These are phyloP conservation scores for Henckelia pumila DNA, from an alignment of 257 asterid genomes.

Conservation along the genomic window DNA sequence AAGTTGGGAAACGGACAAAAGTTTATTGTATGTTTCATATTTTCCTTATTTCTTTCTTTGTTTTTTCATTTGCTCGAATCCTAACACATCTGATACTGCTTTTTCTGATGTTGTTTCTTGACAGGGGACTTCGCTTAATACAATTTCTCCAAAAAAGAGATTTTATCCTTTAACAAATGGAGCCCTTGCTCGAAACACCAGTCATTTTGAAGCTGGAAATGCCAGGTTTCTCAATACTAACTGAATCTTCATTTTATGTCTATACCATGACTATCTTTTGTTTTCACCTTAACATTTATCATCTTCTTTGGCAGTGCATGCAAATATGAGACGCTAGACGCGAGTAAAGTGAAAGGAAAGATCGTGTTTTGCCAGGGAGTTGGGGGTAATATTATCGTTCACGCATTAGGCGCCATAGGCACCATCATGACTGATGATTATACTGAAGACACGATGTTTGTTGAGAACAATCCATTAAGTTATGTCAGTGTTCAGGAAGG, in stretches of 20 bases:
- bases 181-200: constrained; percentile 32
- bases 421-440: constrained; percentile 32
- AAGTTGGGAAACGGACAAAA: constrained; percentile 46
- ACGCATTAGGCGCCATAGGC: constrained; percentile 50
- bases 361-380: constrained; percentile 55
- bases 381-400: constrained; percentile 24
- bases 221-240: constrained; percentile 38
- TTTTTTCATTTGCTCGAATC: not conserved
- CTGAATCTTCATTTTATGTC: not conserved
- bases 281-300: not conserved
- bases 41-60: not conserved
- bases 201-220: constrained; percentile 25
- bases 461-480: constrained; percentile 33
- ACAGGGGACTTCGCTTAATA: constrained; percentile 59
- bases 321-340: constrained; percentile 33
- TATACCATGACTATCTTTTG: no score
- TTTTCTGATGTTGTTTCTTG: not conserved
- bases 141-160: constrained; percentile 33
- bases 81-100: not conserved
- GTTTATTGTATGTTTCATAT: constrained; percentile 32
- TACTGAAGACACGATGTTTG: constrained; percentile 31
- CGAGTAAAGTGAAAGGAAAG: constrained; percentile 55
- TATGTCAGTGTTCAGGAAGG: constrained; percentile 34
- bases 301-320: constrained; percentile 42
- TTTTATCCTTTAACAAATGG: constrained; percentile 57